Base-by-base conservation (phyloP, 352 stramenopile species). In the Albugo candida region DNA sequence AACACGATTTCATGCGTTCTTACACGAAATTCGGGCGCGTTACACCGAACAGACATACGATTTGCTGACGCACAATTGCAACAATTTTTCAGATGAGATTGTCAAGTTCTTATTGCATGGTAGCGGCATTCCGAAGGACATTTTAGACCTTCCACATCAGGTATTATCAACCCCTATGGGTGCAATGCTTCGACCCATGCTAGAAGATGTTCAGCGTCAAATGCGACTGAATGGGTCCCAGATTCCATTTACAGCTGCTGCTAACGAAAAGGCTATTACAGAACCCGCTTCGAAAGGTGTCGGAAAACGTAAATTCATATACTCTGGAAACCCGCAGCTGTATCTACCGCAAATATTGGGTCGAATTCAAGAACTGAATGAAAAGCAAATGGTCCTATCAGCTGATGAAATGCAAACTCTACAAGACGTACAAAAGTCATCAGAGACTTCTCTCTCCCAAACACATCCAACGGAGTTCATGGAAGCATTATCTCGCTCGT, bases 61-160 rank as follows among this genome's bases (percentile, higher is more conserved):
- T 56, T 66, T 98, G 43, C 74, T 98, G 38, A 58, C 67, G 44
- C 66, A 95, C 54, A 98, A 98, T 61, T 97, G 93, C 74, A 98
- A 98, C 69, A 97, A 97, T 59, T 98, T 97, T 56, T 86, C 70
- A 11, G 66, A 97, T 59, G 82, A 94, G 47, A 69, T 92, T 13
- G 67, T 85, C 36, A 74, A 63, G 39, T 94, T 97, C 49, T 58
- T 92, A 13, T 60, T 97, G 11, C 17, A 43, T 43, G 66, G 70
- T 5, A 60, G 54, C 11, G 75, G 85, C 35, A 95, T 98, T 45
- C 92, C 92, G 13, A 61, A 76, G 41, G 76, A 81, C 65, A 95
- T 97, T 53, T 48, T 95, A 20, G 70, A 94, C 36, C 60, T 96
- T 12, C 88, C 88, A 1, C 68, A 83, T 36, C 70, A 84, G 58